These are phyloP conservation scores for Populus tomentosa DNA, from an alignment of 441 rosid genomes.

Conservation along the genomic window DNA sequence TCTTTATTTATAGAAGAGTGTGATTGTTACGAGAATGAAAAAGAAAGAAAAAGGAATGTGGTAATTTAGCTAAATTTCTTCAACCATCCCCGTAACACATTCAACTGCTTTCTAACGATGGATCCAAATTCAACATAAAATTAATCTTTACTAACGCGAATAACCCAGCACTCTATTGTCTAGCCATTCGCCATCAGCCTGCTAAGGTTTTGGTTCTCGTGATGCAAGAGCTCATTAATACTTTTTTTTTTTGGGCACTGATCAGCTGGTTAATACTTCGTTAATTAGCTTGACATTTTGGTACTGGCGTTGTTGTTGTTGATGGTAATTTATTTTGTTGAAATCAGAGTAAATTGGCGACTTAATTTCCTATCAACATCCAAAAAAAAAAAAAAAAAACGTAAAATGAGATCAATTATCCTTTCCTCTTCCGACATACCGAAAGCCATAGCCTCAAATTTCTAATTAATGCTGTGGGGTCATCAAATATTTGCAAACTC, in stretches of 20 bases:
- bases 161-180: neutral
- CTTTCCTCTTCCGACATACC: neutral
- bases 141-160: too few relatives aligned
- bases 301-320: neutral
- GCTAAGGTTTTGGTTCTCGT: neutral
- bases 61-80: neutral
- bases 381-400: neutral
- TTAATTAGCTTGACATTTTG: neutral
- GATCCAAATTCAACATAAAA: too few relatives aligned
- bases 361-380: neutral
- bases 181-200: neutral
- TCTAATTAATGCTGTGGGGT: neutral
- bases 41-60: neutral
- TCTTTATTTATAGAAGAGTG: neutral
- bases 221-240: neutral
- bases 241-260: too few relatives aligned
- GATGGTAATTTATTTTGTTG: neutral
- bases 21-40: neutral
- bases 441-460: neutral
- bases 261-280: neutral
- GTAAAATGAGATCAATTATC: neutral
- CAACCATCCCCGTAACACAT: neutral
- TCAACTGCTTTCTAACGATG: neutral
- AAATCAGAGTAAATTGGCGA: neutral
- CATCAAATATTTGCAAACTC: neutral